These are phyloP conservation scores for Amesomyces nigricolor DNA, from an alignment of 2,329 filamentous ascomycete genomes.

Conservation along the genomic window DNA sequence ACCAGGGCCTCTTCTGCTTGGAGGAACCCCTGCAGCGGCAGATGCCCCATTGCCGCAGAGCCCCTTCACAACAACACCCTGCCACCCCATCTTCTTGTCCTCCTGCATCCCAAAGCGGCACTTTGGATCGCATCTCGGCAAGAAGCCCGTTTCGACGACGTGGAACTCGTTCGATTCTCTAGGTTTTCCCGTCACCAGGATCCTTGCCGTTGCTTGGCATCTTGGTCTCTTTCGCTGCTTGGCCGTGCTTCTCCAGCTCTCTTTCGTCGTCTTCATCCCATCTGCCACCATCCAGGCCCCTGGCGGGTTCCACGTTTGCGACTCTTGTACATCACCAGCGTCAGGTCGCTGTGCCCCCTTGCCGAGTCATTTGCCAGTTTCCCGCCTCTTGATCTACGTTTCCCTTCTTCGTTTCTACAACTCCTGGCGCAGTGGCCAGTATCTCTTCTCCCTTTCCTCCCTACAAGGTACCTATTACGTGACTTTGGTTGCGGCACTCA, in stretches of 20 bases:
- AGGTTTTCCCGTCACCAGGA: neutral
- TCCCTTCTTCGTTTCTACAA: conserved; percentile 7
- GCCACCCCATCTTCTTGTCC: neutral
- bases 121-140: conserved; percentile 2
- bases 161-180: conserved; percentile 17
- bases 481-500: neutral
- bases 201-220: conserved; percentile 15
- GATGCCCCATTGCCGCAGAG: conserved; percentile 16
- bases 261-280: neutral
- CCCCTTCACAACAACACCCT: conserved; percentile 1
- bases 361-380: conserved; percentile 19
- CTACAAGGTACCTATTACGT: neutral
- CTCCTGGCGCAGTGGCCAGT: neutral
- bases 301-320: conserved; percentile 14
- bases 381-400: conserved; percentile 8
- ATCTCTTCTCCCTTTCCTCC: conserved; percentile 5
- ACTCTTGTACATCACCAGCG: neutral
- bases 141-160: conserved; percentile 15
- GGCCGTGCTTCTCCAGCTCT: neutral
- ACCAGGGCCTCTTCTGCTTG: no score
- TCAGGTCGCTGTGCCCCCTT: conserved; percentile 13
- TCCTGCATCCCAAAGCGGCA: neutral
- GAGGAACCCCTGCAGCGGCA: conserved; percentile 12
- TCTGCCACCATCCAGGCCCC: conserved; percentile 6
- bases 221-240: conserved; percentile 7